A percentile compares a stretch with the other conserved stretches of the same genome.
These are phyloP conservation scores for Arthroderma sp. DNA, from an alignment of 2,329 filamentous ascomycete genomes.

Conservation along the genomic window DNA sequence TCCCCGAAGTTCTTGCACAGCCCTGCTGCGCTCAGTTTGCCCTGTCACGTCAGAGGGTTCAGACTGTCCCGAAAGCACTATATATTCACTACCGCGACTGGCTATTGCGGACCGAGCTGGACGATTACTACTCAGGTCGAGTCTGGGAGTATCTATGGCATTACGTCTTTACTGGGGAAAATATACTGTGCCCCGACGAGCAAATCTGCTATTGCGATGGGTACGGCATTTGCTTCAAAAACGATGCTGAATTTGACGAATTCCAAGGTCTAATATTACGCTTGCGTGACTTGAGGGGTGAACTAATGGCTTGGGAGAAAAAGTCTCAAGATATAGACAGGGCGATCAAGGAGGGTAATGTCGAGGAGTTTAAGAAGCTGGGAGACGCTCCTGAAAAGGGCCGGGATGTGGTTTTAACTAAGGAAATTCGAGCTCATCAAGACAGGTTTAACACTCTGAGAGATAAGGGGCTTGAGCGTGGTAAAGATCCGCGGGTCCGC, in stretches of 20 bases:
- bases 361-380: constrained; percentile 16
- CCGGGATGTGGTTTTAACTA: constrained; percentile 30
- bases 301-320: constrained; percentile 28
- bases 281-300: constrained; percentile 25
- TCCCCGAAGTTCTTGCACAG: constrained; percentile 41
- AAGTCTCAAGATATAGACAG: constrained; percentile 23
- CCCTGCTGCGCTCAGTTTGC: constrained; percentile 55
- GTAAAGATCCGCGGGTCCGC: constrained; percentile 38
- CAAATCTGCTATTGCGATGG: constrained; percentile 51
- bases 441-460: constrained; percentile 30
- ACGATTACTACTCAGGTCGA: constrained; percentile 43
- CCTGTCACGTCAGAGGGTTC: constrained; percentile 44
- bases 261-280: constrained; percentile 27
- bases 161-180: constrained; percentile 43
- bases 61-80: constrained; percentile 37
- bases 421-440: constrained; percentile 32
- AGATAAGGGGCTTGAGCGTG: constrained; percentile 36
- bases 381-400: constrained; percentile 29
- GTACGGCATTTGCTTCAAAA: constrained; percentile 49
- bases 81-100: constrained; percentile 48
- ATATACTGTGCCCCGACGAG: constrained; percentile 35
- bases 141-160: constrained; percentile 55
- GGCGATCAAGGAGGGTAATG: constrained; percentile 14
- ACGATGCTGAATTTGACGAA: constrained; percentile 28
- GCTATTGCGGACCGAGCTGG: constrained; percentile 43